Evolutionary conservation across 177 flowering plant species (phyloP).

Genomic region (Vitis hybrid): DNA sequence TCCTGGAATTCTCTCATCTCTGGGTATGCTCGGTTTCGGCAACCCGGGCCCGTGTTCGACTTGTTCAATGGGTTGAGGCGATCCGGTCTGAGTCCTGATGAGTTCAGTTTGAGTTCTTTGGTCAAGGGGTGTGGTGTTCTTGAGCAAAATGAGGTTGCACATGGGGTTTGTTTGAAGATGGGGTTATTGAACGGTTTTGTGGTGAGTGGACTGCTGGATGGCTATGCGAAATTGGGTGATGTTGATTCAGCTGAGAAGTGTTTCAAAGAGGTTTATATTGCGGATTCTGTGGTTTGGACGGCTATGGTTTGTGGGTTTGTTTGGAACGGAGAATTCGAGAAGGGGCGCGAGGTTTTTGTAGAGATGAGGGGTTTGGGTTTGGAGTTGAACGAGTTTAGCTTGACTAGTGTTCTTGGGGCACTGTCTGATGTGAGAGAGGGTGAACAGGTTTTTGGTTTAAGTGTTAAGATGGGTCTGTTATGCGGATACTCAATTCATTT

Average conservation of each 20-base stretch:
- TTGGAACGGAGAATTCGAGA: constrained; percentile 30
- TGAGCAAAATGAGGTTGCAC: constrained; percentile 25
- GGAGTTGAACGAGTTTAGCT: constrained; percentile 31
- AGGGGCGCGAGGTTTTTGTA: constrained; percentile 23
- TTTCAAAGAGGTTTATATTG: constrained; percentile 27
- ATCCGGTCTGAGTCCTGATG: constrained; percentile 33
- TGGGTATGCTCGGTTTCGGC: constrained; percentile 25
- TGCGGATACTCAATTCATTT: constrained; percentile 25
- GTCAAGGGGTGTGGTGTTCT: constrained; percentile 28
- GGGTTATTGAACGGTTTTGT: constrained; percentile 30
- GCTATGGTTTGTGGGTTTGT: constrained; percentile 43
- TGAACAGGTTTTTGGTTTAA: constrained; percentile 33
- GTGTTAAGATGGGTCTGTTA: constrained; percentile 39
- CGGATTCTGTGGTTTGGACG: constrained; percentile 40
- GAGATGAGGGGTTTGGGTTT: constrained; percentile 36
- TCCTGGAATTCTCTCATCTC: constrained; percentile 36
- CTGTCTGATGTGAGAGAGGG: constrained; percentile 30
- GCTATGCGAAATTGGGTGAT: constrained; percentile 32
- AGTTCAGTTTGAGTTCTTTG: constrained; percentile 35
- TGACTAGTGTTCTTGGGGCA: constrained; percentile 36
- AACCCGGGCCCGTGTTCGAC: constrained; percentile 17
- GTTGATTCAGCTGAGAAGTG: constrained; percentile 38
- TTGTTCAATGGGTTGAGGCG: constrained; percentile 25
- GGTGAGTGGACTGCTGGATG: constrained; percentile 38
- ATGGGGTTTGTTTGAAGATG: constrained; percentile 32